Evolutionary conservation across 2,329 filamentous ascomycete genomes (phyloP), one percentile per base, ranked within the genome.

Genomic region (Fusarium clavum): DNA sequence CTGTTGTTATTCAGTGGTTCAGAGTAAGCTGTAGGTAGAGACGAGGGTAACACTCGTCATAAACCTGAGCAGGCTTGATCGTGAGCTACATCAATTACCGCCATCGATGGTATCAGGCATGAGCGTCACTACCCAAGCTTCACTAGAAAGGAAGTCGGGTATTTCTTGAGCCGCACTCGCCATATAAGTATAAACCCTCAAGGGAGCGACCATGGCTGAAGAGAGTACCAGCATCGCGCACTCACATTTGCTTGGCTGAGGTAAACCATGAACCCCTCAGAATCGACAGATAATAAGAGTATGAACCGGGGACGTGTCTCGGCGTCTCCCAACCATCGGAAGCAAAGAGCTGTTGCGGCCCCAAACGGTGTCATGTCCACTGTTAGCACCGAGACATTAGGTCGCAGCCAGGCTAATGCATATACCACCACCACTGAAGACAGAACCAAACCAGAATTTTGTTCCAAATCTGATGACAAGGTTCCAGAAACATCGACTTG

Each of bases 151-250:
- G 12, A 47, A 34, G 34, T 22, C n/a, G n/a, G 30, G 24, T 24
- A n/a, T 16, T 22, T 27, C 24, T 62, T 70, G 61, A 70, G 66
- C 66, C 67, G 56, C 67, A 70, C 32, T 34, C 6, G 38, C n/a
- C 10, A 20, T 29, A 14, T 16, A 30, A 57, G 30, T 70, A 70
- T 69, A 70, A 63, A 27, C 44, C 24, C 30, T 43, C 27, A 11
- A 11, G 29, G 29, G 44, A 34, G 24, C 52, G 38, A n/a, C 5
- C 29, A 44, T 32, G 41, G 27, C 12, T 18, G 32, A 34, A 52
- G 30, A 25, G 49, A 41, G 12, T 22, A 20, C 12, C 6, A 43
- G 22, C 38, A 57, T 20, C 25, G 9, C 27, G 18, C n/a, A 43
- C n/a, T 40, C 22, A 14, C 20, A 44, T 34, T 18, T 24, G 25